Base-by-base conservation (phyloP, 371 early-diverging fungal species). In the Mucor ambiguus region DNA sequence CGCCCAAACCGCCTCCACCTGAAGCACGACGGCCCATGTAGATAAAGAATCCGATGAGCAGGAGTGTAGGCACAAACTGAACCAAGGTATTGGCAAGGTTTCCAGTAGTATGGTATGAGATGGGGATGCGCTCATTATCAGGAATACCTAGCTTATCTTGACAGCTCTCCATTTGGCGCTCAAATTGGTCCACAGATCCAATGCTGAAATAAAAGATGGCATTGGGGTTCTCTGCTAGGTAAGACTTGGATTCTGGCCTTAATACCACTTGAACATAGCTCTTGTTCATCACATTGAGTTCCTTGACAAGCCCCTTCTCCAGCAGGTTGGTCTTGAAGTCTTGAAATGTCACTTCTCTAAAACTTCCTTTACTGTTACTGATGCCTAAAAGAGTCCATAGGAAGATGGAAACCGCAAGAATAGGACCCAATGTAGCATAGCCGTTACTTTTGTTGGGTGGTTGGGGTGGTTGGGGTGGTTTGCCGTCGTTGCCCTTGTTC, bases 171-270 rank as follows among this genome's bases (percentile, higher is more conserved):
- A 98, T 68, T 63, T 92, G 91, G 20, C 86, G 83, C 75, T 98
- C 99, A 87, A 98, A 98, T 18, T 91, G 87, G 52, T 98, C 98
- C 1, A 95, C 89, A 6, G 93, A 94, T 33, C 97, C 98, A 63
- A 98, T 96, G 37, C 93, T 90, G 70, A 98, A 98, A 74, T 86
- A 85, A 71, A 78, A 85, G 0, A 66, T 64, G 48, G 61, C 74
- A 71, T 49, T 63, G 9, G 70, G 70, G 18, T 74, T 30, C n/a
- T 65, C 64, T 30, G 73, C 61, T 24, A 82, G 68, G 29, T 74
- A 69, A 0, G 75, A 71, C 1, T 89, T 89, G 16, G 56, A 37
- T 58, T 91, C 92, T 7, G 87, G 80, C 7, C 89, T 78, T 41
- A 96, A 78, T 49, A 85, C 82, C 1, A 95, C 95, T 38, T 89